Percentiles rank a stretch among this genome's conserved stretches.
Evolutionary conservation across 2,329 filamentous ascomycete species (phyloP).

Genomic region (Bipolaris oryzae): DNA sequence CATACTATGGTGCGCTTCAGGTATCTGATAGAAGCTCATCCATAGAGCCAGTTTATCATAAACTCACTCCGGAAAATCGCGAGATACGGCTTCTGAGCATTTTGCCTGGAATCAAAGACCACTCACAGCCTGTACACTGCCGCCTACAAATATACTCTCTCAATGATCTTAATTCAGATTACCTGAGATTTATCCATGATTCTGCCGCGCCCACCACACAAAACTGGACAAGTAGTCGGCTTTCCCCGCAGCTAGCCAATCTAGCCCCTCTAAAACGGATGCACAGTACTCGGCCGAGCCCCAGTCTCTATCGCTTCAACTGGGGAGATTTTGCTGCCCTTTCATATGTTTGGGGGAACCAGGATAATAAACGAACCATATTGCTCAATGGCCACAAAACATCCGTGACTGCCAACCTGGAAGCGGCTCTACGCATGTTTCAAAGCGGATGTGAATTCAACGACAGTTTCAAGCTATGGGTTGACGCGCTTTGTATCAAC

Average conservation of each 20-base stretch:
- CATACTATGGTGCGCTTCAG: background rate
- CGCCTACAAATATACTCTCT: background rate
- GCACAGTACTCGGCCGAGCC: background rate
- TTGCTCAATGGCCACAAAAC: background rate
- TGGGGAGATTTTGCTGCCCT: conserved; percentile 1
- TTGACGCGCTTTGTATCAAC: background rate
- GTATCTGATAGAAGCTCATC: background rate
- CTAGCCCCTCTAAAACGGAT: background rate
- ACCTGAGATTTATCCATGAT: background rate
- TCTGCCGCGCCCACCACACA: background rate
- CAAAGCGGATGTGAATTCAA: background rate
- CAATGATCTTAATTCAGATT: background rate
- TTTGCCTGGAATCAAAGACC: background rate
- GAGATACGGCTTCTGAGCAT: background rate
- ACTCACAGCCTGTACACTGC: background rate
- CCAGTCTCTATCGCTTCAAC: background rate
- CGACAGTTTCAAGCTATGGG: background rate
- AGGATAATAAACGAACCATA: background rate
- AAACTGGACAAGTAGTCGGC: background rate
- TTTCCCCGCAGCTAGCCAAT: background rate
- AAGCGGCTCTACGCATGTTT: background rate
- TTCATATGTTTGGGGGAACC: background rate
- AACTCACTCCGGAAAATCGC: background rate
- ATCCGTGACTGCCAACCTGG: background rate
- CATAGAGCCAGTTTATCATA: background rate